Evolutionary conservation across 2,329 filamentous ascomycete genomes (phyloP).

Genomic region (Chaetoscypha palmicola): DNA sequence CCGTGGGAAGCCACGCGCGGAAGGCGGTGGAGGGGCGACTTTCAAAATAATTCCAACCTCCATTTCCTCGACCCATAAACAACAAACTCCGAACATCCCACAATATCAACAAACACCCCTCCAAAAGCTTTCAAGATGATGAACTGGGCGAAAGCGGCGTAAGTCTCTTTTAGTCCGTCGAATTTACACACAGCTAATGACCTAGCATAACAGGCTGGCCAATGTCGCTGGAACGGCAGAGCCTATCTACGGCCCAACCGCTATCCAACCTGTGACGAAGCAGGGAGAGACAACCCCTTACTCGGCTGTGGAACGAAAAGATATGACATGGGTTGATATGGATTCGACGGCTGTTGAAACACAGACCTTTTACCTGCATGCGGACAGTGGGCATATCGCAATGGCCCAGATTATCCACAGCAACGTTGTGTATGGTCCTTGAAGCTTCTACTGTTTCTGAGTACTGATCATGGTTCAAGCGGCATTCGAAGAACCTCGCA

Average conservation of each 20-base stretch:
- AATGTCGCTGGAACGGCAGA: slow-evolving; percentile 92
- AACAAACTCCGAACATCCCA: slow-evolving; percentile 6
- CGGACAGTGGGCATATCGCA: slow-evolving; percentile 68
- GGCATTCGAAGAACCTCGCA: slow-evolving; percentile 86
- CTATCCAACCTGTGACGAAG: slow-evolving; percentile 77
- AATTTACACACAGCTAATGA: slow-evolving; percentile 16
- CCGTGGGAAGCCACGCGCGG: background rate
- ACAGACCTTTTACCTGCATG: slow-evolving; percentile 84
- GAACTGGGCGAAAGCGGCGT: slow-evolving; percentile 93
- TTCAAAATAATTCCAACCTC: background rate
- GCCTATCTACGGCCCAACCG: slow-evolving; percentile 86
- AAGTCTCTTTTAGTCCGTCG: slow-evolving; percentile 35
- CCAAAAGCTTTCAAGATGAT: slow-evolving; percentile 54
- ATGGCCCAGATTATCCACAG: slow-evolving; percentile 94
- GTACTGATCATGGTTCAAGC: slow-evolving; percentile 41
- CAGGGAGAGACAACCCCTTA: slow-evolving; percentile 73
- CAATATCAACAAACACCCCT: background rate
- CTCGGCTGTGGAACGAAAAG: slow-evolving; percentile 69
- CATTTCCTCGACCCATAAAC: slow-evolving; percentile 5
- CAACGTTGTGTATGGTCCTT: slow-evolving; percentile 74
- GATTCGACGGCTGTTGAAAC: slow-evolving; percentile 89
- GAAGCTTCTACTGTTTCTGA: slow-evolving; percentile 10
- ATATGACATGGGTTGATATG: slow-evolving; percentile 76
- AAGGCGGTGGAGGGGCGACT: slow-evolving; percentile 3
- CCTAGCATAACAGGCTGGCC: slow-evolving; percentile 45